Conservation (phyloP, 2,329 filamentous ascomycete species). For the Alternaria triticina region DNA sequence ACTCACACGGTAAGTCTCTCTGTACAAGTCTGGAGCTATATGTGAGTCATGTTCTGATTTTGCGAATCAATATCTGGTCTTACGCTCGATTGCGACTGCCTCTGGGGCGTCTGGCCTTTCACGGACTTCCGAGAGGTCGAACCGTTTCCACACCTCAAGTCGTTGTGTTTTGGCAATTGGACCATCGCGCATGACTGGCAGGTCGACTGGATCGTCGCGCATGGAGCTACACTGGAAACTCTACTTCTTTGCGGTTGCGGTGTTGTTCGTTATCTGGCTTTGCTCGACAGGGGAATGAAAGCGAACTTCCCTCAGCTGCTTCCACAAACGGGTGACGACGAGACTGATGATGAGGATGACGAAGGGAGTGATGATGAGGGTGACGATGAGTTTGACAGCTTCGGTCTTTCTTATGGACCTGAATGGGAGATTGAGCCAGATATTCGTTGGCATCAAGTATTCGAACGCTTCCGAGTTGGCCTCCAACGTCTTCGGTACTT, state of each 20-base stretch:
- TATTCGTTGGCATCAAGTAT: slow-evolving; percentile 18
- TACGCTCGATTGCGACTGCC: background rate
- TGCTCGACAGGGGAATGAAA: background rate
- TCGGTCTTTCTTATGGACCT: background rate
- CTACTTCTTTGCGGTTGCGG: slow-evolving; percentile 55
- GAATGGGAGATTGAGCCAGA: background rate
- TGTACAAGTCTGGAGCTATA: background rate
- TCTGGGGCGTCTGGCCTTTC: background rate
- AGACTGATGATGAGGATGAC: background rate
- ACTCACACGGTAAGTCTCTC: background rate
- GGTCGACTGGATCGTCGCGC: slow-evolving; percentile 54
- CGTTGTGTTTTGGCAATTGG: slow-evolving; percentile 51
- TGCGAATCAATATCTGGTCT: background rate
- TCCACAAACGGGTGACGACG: background rate
- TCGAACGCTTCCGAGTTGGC: slow-evolving; percentile 8
- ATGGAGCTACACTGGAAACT: slow-evolving; percentile 49
- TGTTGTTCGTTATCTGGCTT: slow-evolving; percentile 30
- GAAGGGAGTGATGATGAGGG: background rate
- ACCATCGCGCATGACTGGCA: slow-evolving; percentile 56
- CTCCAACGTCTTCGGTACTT: slow-evolving; percentile 17
- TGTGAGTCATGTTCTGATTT: background rate
- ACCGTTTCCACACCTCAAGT: slow-evolving; percentile 11
- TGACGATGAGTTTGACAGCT: background rate
- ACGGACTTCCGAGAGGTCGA: background rate
- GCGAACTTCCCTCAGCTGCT: background rate